Conservation (phyloP, 2,329 filamentous ascomycete genomes). For the Aschersonia sp. region DNA sequence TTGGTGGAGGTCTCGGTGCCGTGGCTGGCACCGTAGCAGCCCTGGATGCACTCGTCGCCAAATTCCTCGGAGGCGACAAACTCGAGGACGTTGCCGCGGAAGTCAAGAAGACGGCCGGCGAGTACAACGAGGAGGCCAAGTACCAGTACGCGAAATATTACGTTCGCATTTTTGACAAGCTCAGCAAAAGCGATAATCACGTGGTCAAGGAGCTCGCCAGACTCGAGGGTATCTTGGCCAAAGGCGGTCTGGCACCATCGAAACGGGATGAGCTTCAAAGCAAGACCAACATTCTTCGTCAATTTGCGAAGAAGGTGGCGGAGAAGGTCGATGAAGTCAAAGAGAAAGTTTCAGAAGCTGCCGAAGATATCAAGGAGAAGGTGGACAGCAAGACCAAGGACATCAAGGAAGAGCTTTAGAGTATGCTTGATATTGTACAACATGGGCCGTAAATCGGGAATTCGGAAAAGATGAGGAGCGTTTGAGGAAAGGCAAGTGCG, state of each 20-base stretch:
- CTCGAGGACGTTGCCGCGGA: slow-evolving; percentile 54
- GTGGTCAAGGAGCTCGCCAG: slow-evolving; percentile 75
- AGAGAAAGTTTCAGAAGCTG: slow-evolving; percentile 17
- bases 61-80: slow-evolving; percentile 51
- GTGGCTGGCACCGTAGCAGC: slow-evolving; percentile 69
- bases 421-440: neutral
- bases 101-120: slow-evolving; percentile 55
- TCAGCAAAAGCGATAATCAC: slow-evolving; percentile 62
- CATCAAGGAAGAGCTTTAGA: slow-evolving; percentile 25
- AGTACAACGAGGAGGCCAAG: slow-evolving; percentile 45
- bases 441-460: too few species aligned
- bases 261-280: slow-evolving; percentile 81
- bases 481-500: too few species aligned
- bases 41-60: slow-evolving; percentile 62
- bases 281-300: slow-evolving; percentile 77
- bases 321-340: slow-evolving; percentile 37
- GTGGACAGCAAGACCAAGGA: slow-evolving; percentile 7
- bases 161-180: slow-evolving; percentile 77
- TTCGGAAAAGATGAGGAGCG: too few species aligned
- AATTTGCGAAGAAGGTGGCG: slow-evolving; percentile 51
- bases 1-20: slow-evolving; percentile 66
- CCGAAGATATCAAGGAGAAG: slow-evolving; percentile 18
- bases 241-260: slow-evolving; percentile 69
- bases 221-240: slow-evolving; percentile 65
- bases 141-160: slow-evolving; percentile 89